phyloP scores from a whole-genome alignment of 768 basidiomycete genomes.

The Boletus subcaerulescens region DNA sequence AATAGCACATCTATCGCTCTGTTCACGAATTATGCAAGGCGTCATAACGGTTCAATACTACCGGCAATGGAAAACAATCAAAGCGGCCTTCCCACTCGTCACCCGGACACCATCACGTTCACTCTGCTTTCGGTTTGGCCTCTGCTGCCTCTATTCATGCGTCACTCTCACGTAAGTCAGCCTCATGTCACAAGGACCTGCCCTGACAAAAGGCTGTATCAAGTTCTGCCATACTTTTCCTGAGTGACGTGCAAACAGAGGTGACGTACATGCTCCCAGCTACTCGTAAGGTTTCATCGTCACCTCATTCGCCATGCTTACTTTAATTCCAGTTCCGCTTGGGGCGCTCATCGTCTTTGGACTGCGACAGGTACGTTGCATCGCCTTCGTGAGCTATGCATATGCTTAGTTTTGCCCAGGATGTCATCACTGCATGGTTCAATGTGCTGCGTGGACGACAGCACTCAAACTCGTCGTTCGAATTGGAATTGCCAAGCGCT shows the following conservation, averaged over 20 bases:
- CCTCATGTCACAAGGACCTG: not conserved
- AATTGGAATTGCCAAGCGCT: constrained; percentile 23
- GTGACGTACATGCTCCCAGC: constrained; percentile 51
- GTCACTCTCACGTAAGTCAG: constrained; percentile 41
- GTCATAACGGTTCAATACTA: constrained; percentile 44
- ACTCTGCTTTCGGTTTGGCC: constrained; percentile 37
- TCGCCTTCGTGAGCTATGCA: not conserved
- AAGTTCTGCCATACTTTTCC: constrained; percentile 40
- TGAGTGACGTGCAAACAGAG: constrained; percentile 25
- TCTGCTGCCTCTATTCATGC: constrained; percentile 47
- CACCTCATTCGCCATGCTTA: not conserved
- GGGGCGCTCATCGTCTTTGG: constrained; percentile 48
- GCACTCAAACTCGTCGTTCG: constrained; percentile 6
- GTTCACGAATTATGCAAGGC: constrained; percentile 30
- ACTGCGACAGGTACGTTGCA: constrained; percentile 41
- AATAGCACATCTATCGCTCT: not conserved
- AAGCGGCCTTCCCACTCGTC: constrained; percentile 41
- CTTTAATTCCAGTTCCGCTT: constrained; percentile 43
- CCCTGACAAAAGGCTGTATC: not conserved
- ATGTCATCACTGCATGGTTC: constrained; percentile 37
- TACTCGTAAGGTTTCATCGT: constrained; percentile 36
- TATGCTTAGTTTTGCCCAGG: constrained; percentile 27
- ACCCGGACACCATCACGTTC: constrained; percentile 35
- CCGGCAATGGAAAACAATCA: constrained; percentile 37
- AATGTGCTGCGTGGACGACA: constrained; percentile 4